Conservation (phyloP, 1,139 yeast species). For the Casaregolazyma suthepensis region DNA sequence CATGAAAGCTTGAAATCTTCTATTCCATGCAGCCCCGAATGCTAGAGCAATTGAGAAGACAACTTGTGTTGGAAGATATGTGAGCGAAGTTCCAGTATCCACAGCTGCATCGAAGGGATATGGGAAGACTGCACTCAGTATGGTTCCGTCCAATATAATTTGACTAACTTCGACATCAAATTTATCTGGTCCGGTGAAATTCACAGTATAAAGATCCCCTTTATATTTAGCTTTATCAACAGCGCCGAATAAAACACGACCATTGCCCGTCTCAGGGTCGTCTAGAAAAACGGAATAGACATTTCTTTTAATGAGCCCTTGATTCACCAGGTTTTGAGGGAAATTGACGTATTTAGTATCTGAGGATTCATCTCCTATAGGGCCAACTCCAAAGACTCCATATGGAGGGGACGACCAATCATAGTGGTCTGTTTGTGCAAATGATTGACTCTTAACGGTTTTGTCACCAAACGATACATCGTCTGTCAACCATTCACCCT, state of each 20-base stretch:
- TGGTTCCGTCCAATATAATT: background rate
- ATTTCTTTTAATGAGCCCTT: constrained; percentile 41
- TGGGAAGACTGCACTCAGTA: constrained; percentile 22
- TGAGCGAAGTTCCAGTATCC: constrained; percentile 12
- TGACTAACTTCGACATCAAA: constrained; percentile 9
- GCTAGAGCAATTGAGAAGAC: constrained; percentile 14
- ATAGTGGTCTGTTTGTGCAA: background rate
- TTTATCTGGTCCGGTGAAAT: constrained; percentile 15
- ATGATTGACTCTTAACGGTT: background rate
- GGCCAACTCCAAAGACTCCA: constrained; percentile 51
- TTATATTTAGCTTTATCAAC: constrained; percentile 46
- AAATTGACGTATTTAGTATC: constrained; percentile 31
- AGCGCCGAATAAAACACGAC: constrained; percentile 53
- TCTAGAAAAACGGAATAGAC: constrained; percentile 51
- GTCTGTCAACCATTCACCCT: constrained; percentile 47
- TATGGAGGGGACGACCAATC: too few species aligned
- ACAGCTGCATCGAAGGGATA: constrained; percentile 5
- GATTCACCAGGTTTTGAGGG: constrained; percentile 42
- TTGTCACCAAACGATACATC: constrained; percentile 35
- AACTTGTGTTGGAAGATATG: constrained; percentile 20
- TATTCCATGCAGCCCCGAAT: constrained; percentile 16
- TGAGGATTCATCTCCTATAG: constrained; percentile 14
- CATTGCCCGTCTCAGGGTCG: constrained; percentile 36
- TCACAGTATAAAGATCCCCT: constrained; percentile 38
- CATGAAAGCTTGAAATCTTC: constrained; percentile 11